phyloP scores from a whole-genome alignment of 352 stramenopile species.

The Pythium sukuiense region DNA sequence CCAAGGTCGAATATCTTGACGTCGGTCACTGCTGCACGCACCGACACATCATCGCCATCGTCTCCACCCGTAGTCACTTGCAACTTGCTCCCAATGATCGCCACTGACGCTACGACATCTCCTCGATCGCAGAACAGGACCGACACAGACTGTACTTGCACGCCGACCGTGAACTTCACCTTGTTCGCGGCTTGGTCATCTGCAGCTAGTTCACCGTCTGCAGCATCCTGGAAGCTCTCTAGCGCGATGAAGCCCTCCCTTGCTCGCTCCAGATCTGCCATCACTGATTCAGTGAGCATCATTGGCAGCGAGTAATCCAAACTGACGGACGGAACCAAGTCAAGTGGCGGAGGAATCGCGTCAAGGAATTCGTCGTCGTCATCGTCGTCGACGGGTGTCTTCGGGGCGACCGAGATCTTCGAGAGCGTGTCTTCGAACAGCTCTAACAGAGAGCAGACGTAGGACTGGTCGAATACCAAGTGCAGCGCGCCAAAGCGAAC shows the following conservation, averaged over 20 bases:
- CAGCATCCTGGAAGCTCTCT: slow-evolving; percentile 8
- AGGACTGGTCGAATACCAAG: slow-evolving; percentile 84
- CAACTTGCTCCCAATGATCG: slow-evolving; percentile 40
- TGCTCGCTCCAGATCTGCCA: slow-evolving; percentile 77
- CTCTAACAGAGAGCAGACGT: slow-evolving; percentile 75
- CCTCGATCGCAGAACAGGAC: slow-evolving; percentile 75
- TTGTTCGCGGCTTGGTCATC: background rate
- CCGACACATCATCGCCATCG: slow-evolving; percentile 29
- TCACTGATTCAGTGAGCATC: slow-evolving; percentile 78
- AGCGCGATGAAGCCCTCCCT: slow-evolving; percentile 57
- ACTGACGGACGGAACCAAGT: slow-evolving; percentile 57
- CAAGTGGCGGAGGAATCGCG: slow-evolving; percentile 45
- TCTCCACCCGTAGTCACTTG: slow-evolving; percentile 10
- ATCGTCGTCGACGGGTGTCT: slow-evolving; percentile 22
- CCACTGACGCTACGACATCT: slow-evolving; percentile 62
- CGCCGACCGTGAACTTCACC: slow-evolving; percentile 36
- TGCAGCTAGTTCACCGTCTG: background rate
- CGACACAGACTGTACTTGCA: slow-evolving; percentile 74
- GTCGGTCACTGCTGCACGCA: slow-evolving; percentile 57
- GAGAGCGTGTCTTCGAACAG: slow-evolving; percentile 69
- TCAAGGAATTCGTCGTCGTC: slow-evolving; percentile 38
- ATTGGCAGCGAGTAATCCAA: slow-evolving; percentile 75
- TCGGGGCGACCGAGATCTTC: slow-evolving; percentile 38
- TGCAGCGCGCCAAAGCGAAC: slow-evolving; percentile 75
- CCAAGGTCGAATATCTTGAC: slow-evolving; percentile 74